These are phyloP conservation scores for Dothistroma septosporum DNA, from an alignment of 2,329 filamentous ascomycete genomes.

Conservation along the genomic window DNA sequence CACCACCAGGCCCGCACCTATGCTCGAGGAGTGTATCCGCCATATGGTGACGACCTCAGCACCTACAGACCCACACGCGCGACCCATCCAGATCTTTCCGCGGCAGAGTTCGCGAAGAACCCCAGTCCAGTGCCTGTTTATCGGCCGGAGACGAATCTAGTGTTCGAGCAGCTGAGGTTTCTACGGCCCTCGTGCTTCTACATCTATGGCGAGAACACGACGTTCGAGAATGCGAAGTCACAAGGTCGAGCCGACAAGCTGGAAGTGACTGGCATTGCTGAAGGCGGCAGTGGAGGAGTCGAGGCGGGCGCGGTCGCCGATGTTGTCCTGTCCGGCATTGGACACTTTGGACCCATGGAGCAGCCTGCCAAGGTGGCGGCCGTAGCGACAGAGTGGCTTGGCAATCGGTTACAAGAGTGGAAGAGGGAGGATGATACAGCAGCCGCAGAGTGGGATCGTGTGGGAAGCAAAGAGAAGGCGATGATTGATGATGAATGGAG, in stretches of 20 bases:
- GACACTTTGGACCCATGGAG: conserved; percentile 80
- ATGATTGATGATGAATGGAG: no score
- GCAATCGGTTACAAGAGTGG: no score
- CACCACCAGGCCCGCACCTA: no score
- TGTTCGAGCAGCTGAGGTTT: conserved; percentile 53
- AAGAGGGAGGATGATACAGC: no score
- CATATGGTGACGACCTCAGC: no score
- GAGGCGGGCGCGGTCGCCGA: conserved; percentile 61
- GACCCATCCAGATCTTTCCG: no score
- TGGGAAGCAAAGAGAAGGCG: no score
- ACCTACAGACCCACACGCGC: no score
- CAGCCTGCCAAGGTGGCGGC: conserved; percentile 61
- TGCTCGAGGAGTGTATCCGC: neutral
- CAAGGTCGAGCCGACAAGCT: conserved; percentile 54
- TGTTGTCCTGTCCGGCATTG: conserved; percentile 59
- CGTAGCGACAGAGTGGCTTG: conserved; percentile 34
- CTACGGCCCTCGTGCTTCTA: conserved; percentile 63
- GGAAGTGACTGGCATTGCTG: conserved; percentile 55
- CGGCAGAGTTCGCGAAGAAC: no score
- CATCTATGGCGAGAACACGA: conserved; percentile 59
- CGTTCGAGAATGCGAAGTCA: conserved; percentile 45
- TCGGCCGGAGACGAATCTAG: conserved; percentile 57
- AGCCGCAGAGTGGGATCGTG: no score
- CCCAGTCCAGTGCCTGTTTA: no score
- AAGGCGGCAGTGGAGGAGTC: conserved; percentile 62